Conservation (phyloP, 805 yeast genomes). For the Lipomyces starkeyi region DNA sequence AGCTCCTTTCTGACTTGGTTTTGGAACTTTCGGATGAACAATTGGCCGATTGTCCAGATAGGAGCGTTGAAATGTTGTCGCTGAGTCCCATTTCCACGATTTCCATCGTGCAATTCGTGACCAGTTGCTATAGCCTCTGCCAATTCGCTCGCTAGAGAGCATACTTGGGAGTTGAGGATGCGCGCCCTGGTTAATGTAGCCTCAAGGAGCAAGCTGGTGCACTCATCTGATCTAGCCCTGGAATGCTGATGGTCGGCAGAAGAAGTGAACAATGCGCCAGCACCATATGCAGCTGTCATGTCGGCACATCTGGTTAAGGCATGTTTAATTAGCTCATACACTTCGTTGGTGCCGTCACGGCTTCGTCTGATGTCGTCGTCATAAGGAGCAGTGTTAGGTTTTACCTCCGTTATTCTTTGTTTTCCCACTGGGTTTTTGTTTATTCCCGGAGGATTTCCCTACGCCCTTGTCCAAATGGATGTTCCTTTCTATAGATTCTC, state of each 20-base stretch:
- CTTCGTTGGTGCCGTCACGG: too few species aligned
- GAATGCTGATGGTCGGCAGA: not conserved
- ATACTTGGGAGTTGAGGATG: not conserved
- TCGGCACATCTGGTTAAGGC: too few species aligned
- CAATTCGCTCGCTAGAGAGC: not conserved
- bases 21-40: constrained; percentile 14
- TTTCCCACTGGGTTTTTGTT: too few species aligned
- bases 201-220: not conserved
- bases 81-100: not conserved
- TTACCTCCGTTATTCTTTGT: too few species aligned
- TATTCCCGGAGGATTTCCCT: too few species aligned
- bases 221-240: not conserved
- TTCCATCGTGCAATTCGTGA: not conserved
- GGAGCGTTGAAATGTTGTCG: constrained; percentile 1
- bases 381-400: too few species aligned
- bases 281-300: too few species aligned
- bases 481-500: too few species aligned
- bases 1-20: constrained; percentile 20
- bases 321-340: too few species aligned
- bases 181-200: not conserved
- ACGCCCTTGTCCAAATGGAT: too few species aligned
- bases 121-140: not conserved
- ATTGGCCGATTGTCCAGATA: constrained; percentile 17
- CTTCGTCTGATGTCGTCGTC: too few species aligned
- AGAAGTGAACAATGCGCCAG: not conserved